Evolutionary conservation across 257 asterid genomes (phyloP).

Genomic region (Handroanthus guayacan): DNA sequence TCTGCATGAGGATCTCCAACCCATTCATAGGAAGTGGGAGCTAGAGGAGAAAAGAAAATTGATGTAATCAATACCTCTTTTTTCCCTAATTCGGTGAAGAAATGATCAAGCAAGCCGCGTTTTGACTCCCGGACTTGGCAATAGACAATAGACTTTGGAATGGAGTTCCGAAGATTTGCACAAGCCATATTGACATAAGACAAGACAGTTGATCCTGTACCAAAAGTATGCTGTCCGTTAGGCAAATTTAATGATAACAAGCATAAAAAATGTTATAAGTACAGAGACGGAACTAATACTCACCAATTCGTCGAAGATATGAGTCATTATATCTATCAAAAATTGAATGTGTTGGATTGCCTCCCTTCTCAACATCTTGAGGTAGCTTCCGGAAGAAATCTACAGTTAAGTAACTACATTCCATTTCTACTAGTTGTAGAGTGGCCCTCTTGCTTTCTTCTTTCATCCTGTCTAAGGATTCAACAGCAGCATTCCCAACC

Average conservation of each 20-base stretch:
- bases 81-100: conserved; percentile 70
- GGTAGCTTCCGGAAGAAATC: conserved; percentile 92
- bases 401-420: conserved; percentile 73
- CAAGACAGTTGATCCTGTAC: conserved; percentile 70
- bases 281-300: conserved; percentile 23
- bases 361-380: conserved; percentile 85
- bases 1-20: not conserved
- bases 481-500: conserved; percentile 68
- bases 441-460: conserved; percentile 81
- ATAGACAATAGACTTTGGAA: conserved; percentile 76
- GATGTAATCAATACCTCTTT: conserved; percentile 58
- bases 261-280: not conserved
- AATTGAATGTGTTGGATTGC: conserved; percentile 79
- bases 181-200: conserved; percentile 79
- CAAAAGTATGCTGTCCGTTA: not conserved
- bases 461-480: conserved; percentile 73
- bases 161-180: conserved; percentile 69
- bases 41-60: not conserved
- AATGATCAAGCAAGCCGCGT: conserved; percentile 74
- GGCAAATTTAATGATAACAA: not conserved
- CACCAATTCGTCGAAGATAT: conserved; percentile 76
- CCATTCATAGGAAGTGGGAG: not conserved
- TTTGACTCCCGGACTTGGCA: conserved; percentile 90
- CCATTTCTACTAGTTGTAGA: conserved; percentile 85
- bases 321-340: conserved; percentile 77